Conservation (phyloP, 1,139 yeast genomes). For the Saccharomycopsis crataegensis region DNA sequence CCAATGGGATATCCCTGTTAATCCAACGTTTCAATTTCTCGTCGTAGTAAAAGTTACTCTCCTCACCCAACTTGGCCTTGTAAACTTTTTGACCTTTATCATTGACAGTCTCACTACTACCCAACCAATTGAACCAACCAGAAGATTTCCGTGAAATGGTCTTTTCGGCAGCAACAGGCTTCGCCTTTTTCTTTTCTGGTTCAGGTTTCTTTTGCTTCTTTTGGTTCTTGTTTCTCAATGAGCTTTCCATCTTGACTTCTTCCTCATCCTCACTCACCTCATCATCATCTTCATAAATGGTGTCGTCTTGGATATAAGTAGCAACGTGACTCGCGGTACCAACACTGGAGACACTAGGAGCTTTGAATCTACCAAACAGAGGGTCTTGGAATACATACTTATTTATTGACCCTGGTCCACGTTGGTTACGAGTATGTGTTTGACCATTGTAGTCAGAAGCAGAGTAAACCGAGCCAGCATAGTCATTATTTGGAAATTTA, state of each 20-base stretch:
- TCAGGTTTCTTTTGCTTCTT: constrained; percentile 21
- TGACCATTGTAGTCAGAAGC: constrained; percentile 15
- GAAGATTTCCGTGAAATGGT: constrained; percentile 24
- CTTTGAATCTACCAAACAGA: constrained; percentile 8
- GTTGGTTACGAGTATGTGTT: constrained; percentile 8
- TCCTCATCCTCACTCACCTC: constrained; percentile 28
- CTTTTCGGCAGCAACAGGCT: constrained; percentile 22
- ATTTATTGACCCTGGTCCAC: neutral
- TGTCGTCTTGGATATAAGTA: constrained; percentile 19
- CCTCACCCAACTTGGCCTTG: constrained; percentile 82
- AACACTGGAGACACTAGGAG: constrained; percentile 18
- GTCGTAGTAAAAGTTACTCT: constrained; percentile 69
- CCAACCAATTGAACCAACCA: constrained; percentile 42
- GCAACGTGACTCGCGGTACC: constrained; percentile 17
- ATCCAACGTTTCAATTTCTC: constrained; percentile 86
- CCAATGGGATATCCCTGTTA: constrained; percentile 59
- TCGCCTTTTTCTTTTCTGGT: constrained; percentile 21
- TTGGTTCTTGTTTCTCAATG: constrained; percentile 23
- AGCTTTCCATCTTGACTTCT: constrained; percentile 28
- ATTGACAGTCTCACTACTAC: constrained; percentile 29
- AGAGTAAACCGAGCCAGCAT: constrained; percentile 12
- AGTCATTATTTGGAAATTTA: neutral
- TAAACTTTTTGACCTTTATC: constrained; percentile 67
- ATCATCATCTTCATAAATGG: constrained; percentile 21
- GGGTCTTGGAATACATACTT: constrained; percentile 9